These are phyloP conservation scores for Ceratocystis cacaofunesta DNA, from an alignment of 2,329 filamentous ascomycete genomes.

Conservation along the genomic window DNA sequence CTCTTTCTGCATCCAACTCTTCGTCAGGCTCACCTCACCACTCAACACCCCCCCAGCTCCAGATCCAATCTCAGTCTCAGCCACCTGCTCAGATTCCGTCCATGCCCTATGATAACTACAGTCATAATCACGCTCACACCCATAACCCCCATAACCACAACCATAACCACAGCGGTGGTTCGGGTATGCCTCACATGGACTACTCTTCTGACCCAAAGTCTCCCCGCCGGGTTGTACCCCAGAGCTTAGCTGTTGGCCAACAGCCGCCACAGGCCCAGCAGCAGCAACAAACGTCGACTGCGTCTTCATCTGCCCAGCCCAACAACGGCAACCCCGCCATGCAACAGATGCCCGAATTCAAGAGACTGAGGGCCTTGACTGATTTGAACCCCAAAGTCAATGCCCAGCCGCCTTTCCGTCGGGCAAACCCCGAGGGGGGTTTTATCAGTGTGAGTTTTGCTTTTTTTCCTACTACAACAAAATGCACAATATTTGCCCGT, in stretches of 20 bases:
- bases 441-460: slow-evolving; percentile 72
- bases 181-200: slow-evolving; percentile 43
- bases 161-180: slow-evolving; percentile 1
- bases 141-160: not conserved
- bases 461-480: too few species aligned
- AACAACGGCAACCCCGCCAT: slow-evolving; percentile 31
- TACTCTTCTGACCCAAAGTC: slow-evolving; percentile 42
- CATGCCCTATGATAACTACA: slow-evolving; percentile 48
- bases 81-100: slow-evolving; percentile 13
- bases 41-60: slow-evolving; percentile 13
- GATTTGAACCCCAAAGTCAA: slow-evolving; percentile 77
- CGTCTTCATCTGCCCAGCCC: slow-evolving; percentile 6
- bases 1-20: slow-evolving; percentile 45
- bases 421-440: slow-evolving; percentile 89
- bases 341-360: slow-evolving; percentile 75
- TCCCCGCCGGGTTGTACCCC: slow-evolving; percentile 38
- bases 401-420: slow-evolving; percentile 72
- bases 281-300: not conserved
- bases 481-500: not conserved
- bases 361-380: slow-evolving; percentile 53
- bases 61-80: slow-evolving; percentile 15
- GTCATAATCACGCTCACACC: not conserved
- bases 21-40: slow-evolving; percentile 15
- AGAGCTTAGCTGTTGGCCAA: slow-evolving; percentile 22
- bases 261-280: slow-evolving; percentile 18